Conservation (phyloP, 495 filamentous ascomycete genomes). For the Xylaria telfairii region DNA sequence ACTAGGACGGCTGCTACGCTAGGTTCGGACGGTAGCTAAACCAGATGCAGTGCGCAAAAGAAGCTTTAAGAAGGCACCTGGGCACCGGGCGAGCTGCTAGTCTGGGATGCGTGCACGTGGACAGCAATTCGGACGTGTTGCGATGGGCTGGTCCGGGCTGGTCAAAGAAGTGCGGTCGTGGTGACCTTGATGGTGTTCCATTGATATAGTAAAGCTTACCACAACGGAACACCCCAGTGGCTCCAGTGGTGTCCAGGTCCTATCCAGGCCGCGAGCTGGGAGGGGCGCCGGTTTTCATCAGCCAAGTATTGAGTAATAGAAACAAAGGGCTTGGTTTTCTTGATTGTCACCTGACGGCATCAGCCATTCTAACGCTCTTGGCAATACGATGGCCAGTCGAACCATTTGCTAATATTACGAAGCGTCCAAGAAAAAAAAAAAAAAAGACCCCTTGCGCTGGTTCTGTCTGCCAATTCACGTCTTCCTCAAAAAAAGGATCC, state of each 20-base stretch:
- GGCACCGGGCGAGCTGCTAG: background rate
- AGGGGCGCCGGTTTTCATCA: conserved; percentile 32
- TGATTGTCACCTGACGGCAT: conserved; percentile 46
- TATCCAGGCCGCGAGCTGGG: conserved; percentile 20
- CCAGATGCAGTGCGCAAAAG: conserved; percentile 1
- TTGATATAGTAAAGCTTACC: conserved; percentile 29
- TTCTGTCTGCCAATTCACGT: background rate
- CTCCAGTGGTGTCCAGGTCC: conserved; percentile 12
- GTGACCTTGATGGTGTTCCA: conserved; percentile 2
- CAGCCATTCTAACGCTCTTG: conserved; percentile 30
- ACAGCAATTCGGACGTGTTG: conserved; percentile 1
- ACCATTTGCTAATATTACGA: background rate
- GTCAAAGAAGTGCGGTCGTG: background rate
- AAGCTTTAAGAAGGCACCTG: background rate
- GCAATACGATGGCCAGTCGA: background rate
- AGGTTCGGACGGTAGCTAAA: conserved; percentile 8
- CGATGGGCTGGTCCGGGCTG: background rate
- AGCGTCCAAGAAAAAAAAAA: background rate
- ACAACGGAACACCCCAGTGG: conserved; percentile 20
- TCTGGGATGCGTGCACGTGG: conserved; percentile 19
- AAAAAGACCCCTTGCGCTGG: background rate
- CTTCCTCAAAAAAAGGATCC: background rate
- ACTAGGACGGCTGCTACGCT: background rate
- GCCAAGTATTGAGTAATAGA: conserved; percentile 48
- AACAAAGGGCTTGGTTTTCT: conserved; percentile 40